Percentiles rank a stretch among this genome's conserved stretches.
These are phyloP conservation scores for Claviceps maximensis DNA, from an alignment of 2,329 filamentous ascomycete species.

Conservation along the genomic window DNA sequence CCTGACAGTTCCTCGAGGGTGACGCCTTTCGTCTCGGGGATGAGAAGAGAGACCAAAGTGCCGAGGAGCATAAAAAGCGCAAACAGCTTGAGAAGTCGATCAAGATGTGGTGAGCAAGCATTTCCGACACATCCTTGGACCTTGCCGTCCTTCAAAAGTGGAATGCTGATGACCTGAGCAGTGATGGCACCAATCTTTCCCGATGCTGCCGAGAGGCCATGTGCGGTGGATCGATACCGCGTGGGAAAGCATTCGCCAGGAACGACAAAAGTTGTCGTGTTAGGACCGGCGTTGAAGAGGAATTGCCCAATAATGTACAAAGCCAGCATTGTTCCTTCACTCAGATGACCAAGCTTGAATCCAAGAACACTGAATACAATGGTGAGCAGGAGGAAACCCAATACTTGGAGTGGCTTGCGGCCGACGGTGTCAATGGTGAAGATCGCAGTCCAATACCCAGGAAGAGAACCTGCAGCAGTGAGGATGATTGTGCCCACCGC, in stretches of 20 bases:
- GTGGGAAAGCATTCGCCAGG: constrained; percentile 54
- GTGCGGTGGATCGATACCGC: constrained; percentile 46
- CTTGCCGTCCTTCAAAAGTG: constrained; percentile 44
- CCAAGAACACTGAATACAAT: constrained; percentile 50
- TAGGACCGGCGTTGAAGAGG: constrained; percentile 54
- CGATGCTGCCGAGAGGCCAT: constrained; percentile 52
- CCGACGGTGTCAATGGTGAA: constrained; percentile 62
- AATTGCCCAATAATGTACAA: constrained; percentile 54
- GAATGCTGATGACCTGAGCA: constrained; percentile 51
- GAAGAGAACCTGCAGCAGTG: constrained; percentile 62
- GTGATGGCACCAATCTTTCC: constrained; percentile 58
- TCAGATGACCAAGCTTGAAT: constrained; percentile 40
- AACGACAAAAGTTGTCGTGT: constrained; percentile 52
- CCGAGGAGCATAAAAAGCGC: constrained; percentile 70
- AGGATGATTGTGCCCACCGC: constrained; percentile 68
- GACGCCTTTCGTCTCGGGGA: constrained; percentile 63
- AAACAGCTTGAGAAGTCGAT: constrained; percentile 65
- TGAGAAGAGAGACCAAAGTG: constrained; percentile 53
- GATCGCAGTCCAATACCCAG: constrained; percentile 69
- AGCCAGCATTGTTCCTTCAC: constrained; percentile 36
- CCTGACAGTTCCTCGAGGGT: constrained; percentile 60
- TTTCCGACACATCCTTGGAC: constrained; percentile 34
- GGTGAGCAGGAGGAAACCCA: constrained; percentile 48
- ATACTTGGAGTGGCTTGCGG: constrained; percentile 60
- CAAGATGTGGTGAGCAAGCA: constrained; percentile 45